A percentile compares a stretch with the other conserved stretches of the same genome.
These are phyloP conservation scores for Lineolata rhizophorae DNA, from an alignment of 495 filamentous ascomycete genomes.

Conservation along the genomic window DNA sequence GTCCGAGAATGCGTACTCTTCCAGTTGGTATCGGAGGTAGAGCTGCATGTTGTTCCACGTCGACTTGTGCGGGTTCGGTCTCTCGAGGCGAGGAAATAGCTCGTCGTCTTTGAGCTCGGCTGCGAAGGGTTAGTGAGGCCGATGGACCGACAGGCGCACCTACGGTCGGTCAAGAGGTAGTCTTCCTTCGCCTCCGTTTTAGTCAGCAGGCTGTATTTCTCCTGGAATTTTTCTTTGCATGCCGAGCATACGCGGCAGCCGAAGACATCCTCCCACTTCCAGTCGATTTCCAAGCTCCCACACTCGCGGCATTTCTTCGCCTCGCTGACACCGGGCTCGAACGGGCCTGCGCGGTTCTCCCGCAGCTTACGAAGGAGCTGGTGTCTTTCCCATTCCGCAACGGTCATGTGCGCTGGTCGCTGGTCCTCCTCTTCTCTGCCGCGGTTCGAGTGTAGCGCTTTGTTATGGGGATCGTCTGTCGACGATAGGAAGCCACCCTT, in stretches of 20 bases:
- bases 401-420: conserved; percentile 72
- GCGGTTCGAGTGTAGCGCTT: conserved; percentile 34
- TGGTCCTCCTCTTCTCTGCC: conserved; percentile 25
- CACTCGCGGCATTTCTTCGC: conserved; percentile 69
- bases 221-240: conserved; percentile 75
- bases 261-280: conserved; percentile 75
- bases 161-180: conserved; percentile 84
- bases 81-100: conserved; percentile 65
- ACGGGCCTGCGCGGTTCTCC: conserved; percentile 56
- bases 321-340: conserved; percentile 61
- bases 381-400: conserved; percentile 78
- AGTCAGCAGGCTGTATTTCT: conserved; percentile 81
- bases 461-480: conserved; percentile 80
- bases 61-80: conserved; percentile 83
- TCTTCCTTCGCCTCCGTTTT: conserved; percentile 94
- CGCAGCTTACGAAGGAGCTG: conserved; percentile 46
- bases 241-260: conserved; percentile 41
- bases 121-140: conserved; percentile 11
- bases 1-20: conserved; percentile 63
- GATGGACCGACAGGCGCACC: conserved; percentile 14
- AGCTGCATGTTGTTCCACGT: conserved; percentile 99
- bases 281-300: conserved; percentile 67
- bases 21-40: conserved; percentile 79
- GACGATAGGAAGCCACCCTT: conserved; percentile 79
- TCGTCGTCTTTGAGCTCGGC: conserved; percentile 71